phyloP scores from a whole-genome alignment of 805 yeast species.

The Clavispora vitiphila region DNA sequence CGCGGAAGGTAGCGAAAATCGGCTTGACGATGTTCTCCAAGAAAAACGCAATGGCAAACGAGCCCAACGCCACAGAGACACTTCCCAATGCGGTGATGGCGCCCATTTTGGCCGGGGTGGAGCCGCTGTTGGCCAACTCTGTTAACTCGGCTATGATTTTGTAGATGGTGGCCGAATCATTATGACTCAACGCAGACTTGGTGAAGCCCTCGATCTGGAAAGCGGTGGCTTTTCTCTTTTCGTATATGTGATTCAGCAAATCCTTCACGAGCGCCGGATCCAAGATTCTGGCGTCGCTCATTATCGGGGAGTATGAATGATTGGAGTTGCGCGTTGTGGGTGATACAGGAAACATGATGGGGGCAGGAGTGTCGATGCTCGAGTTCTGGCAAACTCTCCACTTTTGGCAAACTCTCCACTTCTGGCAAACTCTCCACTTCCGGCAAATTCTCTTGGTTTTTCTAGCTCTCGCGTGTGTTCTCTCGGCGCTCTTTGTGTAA shows the following conservation, averaged over 20 bases:
- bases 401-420: too few species aligned
- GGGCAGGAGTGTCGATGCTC: too few species aligned
- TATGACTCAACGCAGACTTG: conserved; percentile 57
- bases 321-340: too few species aligned
- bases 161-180: conserved; percentile 56
- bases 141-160: conserved; percentile 68
- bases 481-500: too few species aligned
- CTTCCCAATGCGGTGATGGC: conserved; percentile 95
- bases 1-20: conserved; percentile 91
- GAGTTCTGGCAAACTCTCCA: too few species aligned
- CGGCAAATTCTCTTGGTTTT: too few species aligned
- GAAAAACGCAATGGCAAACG: conserved; percentile 74
- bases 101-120: conserved; percentile 74
- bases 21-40: conserved; percentile 87
- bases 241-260: conserved; percentile 41
- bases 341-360: neutral
- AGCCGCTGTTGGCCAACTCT: conserved; percentile 73
- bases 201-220: conserved; percentile 73
- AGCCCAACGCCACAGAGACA: conserved; percentile 88
- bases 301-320: too few species aligned
- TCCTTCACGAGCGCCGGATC: conserved; percentile 37
- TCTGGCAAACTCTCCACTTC: too few species aligned
- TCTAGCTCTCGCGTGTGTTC: too few species aligned
- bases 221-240: conserved; percentile 44
- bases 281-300: conserved; percentile 23